Evolutionary conservation across 805 yeast species (phyloP), one percentile per base, ranked within the genome.

Genomic region (Wickerhamiella alocasiicola): DNA sequence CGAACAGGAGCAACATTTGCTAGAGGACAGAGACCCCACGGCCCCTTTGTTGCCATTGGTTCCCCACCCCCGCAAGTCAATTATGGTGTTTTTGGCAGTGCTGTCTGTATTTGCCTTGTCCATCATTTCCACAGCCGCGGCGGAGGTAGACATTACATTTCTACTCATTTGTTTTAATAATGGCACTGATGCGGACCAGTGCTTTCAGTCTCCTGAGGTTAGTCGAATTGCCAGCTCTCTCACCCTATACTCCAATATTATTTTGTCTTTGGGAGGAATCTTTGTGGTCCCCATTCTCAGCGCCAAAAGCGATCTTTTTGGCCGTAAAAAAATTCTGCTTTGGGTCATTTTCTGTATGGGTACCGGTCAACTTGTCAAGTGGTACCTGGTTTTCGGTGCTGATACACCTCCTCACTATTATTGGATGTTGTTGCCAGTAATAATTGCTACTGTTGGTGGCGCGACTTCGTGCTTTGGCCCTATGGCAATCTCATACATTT

Each of bases 341-440:
- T 21, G 39, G 28, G 41, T 51, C 3, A 36, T 46, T 43, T 6
- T 26, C 9, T 11, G 31, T 6, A 39, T 47, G 12, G 41, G 42
- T 5, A 29, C 35, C 15, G 34, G 47, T 24, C 45, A 46, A 29
- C 13, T 38, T 9, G n/a, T 34, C 17, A 36, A 45, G 16, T 52
- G 49, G 50, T 51, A 36, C 36, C 35, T 52, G 21, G 52, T 49
- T 18, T 52, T 51, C 39, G 49, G 47, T 27, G 18, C 42, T 26
- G 30, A 24, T 20, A 41, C 41, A 24, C 45, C 49, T 3, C 27
- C 33, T 21, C 46, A 47, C 16, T 47, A 47, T 45, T 50, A 49
- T 48, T 44, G 50, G 49, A 42, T 52, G 36, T 31, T 51, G 31
- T 39, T 44, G 5, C 54, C 56, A 13, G 32, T 46, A 2, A 18